Conservation (phyloP, 495 filamentous ascomycete genomes). For the Chaetomium cochliodes region DNA sequence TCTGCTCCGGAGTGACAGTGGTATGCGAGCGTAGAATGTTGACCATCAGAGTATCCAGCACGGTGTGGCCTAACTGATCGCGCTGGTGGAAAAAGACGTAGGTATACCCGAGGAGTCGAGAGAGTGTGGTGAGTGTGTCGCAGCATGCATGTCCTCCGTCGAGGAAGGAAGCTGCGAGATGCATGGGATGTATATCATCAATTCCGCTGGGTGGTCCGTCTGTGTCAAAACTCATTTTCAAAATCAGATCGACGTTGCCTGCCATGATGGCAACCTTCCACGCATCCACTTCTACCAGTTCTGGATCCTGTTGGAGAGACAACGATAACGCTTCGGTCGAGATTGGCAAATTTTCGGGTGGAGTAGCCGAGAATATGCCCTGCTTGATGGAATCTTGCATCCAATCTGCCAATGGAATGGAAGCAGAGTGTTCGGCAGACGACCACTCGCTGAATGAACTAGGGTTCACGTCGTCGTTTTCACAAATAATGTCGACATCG, state of each 20-base stretch:
- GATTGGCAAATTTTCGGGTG: neutral
- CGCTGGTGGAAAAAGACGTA: constrained; percentile 26
- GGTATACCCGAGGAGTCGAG: neutral
- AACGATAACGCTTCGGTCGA: neutral
- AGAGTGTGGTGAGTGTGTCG: constrained; percentile 26
- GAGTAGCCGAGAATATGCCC: neutral
- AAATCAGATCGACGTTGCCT: constrained; percentile 1
- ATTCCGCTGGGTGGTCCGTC: neutral
- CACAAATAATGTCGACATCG: too few relatives aligned
- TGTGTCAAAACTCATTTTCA: too few relatives aligned
- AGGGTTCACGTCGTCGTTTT: too few relatives aligned
- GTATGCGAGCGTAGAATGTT: constrained; percentile 44
- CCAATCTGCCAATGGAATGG: neutral
- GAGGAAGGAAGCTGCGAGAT: constrained; percentile 42
- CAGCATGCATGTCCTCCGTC: constrained; percentile 45
- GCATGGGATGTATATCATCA: constrained; percentile 38
- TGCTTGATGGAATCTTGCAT: neutral
- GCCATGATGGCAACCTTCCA: constrained; percentile 7
- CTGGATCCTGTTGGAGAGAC: neutral
- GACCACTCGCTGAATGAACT: too few relatives aligned
- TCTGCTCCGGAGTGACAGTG: constrained; percentile 27
- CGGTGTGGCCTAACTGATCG: constrained; percentile 41
- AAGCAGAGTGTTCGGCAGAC: too few relatives aligned
- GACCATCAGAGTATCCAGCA: constrained; percentile 46
- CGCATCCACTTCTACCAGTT: neutral